Base-by-base conservation (phyloP, 1,139 yeast genomes). In the Hemisphaericaspora xylanilytica region DNA sequence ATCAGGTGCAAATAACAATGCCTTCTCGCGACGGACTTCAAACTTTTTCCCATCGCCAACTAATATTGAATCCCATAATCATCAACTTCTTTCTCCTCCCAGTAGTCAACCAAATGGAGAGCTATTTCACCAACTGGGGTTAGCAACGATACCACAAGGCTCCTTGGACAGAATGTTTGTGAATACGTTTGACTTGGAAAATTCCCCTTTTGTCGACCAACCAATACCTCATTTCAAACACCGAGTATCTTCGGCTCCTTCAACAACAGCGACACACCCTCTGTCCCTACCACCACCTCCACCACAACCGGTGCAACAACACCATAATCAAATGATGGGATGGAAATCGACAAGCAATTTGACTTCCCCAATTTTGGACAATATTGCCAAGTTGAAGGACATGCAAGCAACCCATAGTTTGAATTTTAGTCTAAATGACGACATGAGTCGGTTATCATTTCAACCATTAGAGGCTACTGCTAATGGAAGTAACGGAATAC, bases 11-110 rank as follows among this genome's bases (percentile, higher is more conserved):
- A 13, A 18, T n/a, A 21, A 20, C 15, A 30, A n/a, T 8, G 8
- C 21, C 22, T 32, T 31, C 20, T 18, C 36, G 13, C 33, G 46
- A 36, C 21, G 44, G 16, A 40, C 42, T 3, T 40, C 44, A 7
- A 40, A 40, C 27, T 43, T 43, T 26, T 41, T 41, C 24, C 46
- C 46, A 25, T 25, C 28, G 4, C 28, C 28, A 25, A 25, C 5
- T 9, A 25, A 9, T 25, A n/a, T 5, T 4, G 15, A 25, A 4
- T 15, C 6, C 28, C 14, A n/a, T 15, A 12, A 12, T n/a, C 27
- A 11, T 15, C 16, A 14, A 11, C 28, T 15, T 3, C 4, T 15
- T 10, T 22, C 27, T 8, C 24, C 17, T 21, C 21, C 34, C 3
- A 32, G 24, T 32, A 14, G 25, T 5, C n/a, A 11, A 8, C 14